A percentile compares a stretch with the other conserved stretches of the same genome.
Evolutionary conservation across 306 rosid species (phyloP).

Genomic region (Citrullus colocynthis): DNA sequence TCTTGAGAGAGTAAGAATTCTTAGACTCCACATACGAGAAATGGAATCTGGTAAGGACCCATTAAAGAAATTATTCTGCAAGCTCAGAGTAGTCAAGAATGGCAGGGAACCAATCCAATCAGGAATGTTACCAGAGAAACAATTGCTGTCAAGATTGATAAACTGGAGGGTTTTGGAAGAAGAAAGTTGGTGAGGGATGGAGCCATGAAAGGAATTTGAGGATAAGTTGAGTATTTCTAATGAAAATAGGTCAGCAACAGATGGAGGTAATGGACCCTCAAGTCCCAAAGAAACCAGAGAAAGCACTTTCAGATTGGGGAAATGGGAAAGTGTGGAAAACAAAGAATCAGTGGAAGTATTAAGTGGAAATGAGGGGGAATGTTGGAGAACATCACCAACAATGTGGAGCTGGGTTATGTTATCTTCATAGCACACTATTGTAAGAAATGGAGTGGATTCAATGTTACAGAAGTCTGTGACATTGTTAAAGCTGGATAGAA

Average conservation of each 20-base stretch:
- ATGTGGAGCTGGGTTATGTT: slow-evolving; percentile 69
- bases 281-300: slow-evolving; percentile 61
- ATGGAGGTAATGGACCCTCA: slow-evolving; percentile 60
- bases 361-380: slow-evolving; percentile 22
- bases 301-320: slow-evolving; percentile 61
- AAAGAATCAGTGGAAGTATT: slow-evolving; percentile 35
- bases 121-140: slow-evolving; percentile 48
- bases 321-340: slow-evolving; percentile 31
- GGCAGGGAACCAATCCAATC: slow-evolving; percentile 41
- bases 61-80: slow-evolving; percentile 42
- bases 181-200: slow-evolving; percentile 44
- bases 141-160: slow-evolving; percentile 58
- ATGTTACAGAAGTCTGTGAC: slow-evolving; percentile 42
- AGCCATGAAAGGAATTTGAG: slow-evolving; percentile 54
- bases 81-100: slow-evolving; percentile 54
- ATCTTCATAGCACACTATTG: slow-evolving; percentile 59
- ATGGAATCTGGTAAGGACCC: slow-evolving; percentile 62
- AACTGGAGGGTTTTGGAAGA: slow-evolving; percentile 50
- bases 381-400: slow-evolving; percentile 28
- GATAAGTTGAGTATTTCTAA: slow-evolving; percentile 72
- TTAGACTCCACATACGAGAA: slow-evolving; percentile 25
- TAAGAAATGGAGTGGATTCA: slow-evolving; percentile 53
- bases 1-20: slow-evolving; percentile 58
- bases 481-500: slow-evolving; percentile 24
- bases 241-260: slow-evolving; percentile 31